phyloP scores from a whole-genome alignment of 768 basidiomycete species.

The Mycena metata region DNA sequence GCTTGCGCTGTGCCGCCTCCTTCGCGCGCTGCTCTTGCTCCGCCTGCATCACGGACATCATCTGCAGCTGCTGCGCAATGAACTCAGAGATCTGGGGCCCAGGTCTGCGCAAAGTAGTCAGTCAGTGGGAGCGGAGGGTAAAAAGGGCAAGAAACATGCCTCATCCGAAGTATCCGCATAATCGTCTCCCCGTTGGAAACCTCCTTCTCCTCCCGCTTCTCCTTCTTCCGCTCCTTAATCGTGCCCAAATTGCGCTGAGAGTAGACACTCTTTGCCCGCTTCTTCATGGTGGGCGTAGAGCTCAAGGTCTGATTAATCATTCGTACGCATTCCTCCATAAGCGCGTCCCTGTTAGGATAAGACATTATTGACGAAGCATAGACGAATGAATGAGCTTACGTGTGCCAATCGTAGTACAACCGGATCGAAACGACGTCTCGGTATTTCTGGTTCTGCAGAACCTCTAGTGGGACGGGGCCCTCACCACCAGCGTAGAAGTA shows the following conservation, averaged over 20 bases:
- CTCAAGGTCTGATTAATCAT: conserved; percentile 93
- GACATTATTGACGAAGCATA: conserved; percentile 16
- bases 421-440: conserved; percentile 91
- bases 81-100: conserved; percentile 90
- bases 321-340: conserved; percentile 96
- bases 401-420: conserved; percentile 96
- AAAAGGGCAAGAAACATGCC: conserved; percentile 59
- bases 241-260: conserved; percentile 95
- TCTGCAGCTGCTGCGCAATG: conserved; percentile 87
- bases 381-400: conserved; percentile 61
- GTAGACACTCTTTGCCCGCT: conserved; percentile 93
- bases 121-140: not conserved
- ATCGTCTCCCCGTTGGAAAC: conserved; percentile 90
- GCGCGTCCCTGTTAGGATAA: conserved; percentile 67
- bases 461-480: conserved; percentile 87
- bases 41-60: conserved; percentile 84
- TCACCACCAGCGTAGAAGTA: conserved; percentile 97
- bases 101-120: conserved; percentile 60
- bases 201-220: conserved; percentile 88
- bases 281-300: conserved; percentile 81
- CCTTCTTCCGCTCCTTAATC: conserved; percentile 93
- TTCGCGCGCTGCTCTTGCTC: conserved; percentile 84
- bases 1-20: conserved; percentile 69
- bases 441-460: conserved; percentile 94
- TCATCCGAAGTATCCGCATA: conserved; percentile 94